Evolutionary conservation across 106 monocot genomes (phyloP).

Genomic region (Dendrobium huoshanense): DNA sequence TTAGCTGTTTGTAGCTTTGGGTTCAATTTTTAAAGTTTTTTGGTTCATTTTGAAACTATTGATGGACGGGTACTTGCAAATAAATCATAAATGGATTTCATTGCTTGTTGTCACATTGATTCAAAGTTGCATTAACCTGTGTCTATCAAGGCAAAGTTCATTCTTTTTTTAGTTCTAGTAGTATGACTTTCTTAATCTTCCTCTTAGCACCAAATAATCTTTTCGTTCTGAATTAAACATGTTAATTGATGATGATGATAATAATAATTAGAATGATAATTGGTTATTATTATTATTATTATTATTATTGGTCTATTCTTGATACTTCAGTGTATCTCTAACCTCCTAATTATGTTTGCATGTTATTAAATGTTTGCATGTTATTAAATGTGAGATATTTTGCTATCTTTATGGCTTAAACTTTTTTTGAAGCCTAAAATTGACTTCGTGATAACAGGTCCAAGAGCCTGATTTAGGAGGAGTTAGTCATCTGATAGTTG

Average conservation of each 20-base stretch:
- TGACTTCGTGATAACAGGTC: conserved; percentile 37
- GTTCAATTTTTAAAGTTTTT: background rate
- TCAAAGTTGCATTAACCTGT: background rate
- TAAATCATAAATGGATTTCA: background rate
- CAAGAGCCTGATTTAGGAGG: conserved; percentile 83
- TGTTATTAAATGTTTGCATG: background rate
- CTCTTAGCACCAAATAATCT: background rate
- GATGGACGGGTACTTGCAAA: background rate
- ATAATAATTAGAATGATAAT: too few relatives aligned
- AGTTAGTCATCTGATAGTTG: conserved; percentile 80
- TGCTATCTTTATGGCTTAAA: background rate
- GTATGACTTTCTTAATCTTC: conserved; percentile 1
- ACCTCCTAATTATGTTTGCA: background rate
- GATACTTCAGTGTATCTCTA: background rate
- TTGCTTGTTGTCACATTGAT: background rate
- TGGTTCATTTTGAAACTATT: background rate
- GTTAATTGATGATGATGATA: too few relatives aligned
- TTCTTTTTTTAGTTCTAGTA: background rate
- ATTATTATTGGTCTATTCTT: background rate
- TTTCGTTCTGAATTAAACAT: background rate
- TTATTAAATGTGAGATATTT: background rate
- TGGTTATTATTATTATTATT: background rate
- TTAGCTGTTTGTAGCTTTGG: background rate
- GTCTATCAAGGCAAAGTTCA: background rate
- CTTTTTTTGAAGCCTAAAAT: background rate